Percentiles rank a stretch among this genome's conserved stretches.
These are phyloP conservation scores for Saccharomycopsis sp. DNA, from an alignment of 805 yeast species.

Conservation along the genomic window DNA sequence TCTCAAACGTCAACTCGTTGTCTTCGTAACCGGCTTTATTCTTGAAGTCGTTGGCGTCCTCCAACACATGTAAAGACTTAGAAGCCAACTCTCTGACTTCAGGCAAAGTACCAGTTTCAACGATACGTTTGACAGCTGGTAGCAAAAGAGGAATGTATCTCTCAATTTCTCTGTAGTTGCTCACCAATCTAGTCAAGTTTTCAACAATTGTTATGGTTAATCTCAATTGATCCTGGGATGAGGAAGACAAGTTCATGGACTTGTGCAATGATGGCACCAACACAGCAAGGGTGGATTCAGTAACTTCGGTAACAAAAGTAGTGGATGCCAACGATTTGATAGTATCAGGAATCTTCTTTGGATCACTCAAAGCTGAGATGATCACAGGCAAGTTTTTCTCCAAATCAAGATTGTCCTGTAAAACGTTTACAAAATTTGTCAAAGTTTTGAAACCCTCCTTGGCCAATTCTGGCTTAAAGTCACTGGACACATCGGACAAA, in stretches of 20 bases:
- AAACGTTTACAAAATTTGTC: constrained; percentile 63
- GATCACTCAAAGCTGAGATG: constrained; percentile 85
- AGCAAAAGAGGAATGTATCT: constrained; percentile 74
- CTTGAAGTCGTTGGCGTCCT: constrained; percentile 57
- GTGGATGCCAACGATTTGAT: constrained; percentile 86
- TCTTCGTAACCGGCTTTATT: constrained; percentile 63
- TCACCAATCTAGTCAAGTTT: constrained; percentile 90
- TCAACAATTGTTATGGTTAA: constrained; percentile 95
- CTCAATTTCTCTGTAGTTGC: constrained; percentile 88
- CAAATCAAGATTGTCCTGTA: constrained; percentile 83
- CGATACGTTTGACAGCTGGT: constrained; percentile 90
- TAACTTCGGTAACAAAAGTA: constrained; percentile 96
- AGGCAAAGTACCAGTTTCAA: constrained; percentile 85
- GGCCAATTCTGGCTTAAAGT: constrained; percentile 93
- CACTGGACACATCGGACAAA: constrained; percentile 84
- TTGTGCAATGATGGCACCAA: constrained; percentile 89
- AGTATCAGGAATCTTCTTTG: constrained; percentile 80
- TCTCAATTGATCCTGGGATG: constrained; percentile 93
- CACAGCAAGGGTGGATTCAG: constrained; percentile 87
- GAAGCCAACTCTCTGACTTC: constrained; percentile 92
- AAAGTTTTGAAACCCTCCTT: constrained; percentile 72
- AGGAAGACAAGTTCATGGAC: constrained; percentile 78
- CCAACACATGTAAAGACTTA: constrained; percentile 76
- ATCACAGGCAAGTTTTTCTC: constrained; percentile 78
- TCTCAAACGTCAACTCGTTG: constrained; percentile 40